Percentiles rank a stretch among this genome's conserved stretches.
phyloP scores from a whole-genome alignment of 163 green algal genomes.

The Botryococcus braunii region DNA sequence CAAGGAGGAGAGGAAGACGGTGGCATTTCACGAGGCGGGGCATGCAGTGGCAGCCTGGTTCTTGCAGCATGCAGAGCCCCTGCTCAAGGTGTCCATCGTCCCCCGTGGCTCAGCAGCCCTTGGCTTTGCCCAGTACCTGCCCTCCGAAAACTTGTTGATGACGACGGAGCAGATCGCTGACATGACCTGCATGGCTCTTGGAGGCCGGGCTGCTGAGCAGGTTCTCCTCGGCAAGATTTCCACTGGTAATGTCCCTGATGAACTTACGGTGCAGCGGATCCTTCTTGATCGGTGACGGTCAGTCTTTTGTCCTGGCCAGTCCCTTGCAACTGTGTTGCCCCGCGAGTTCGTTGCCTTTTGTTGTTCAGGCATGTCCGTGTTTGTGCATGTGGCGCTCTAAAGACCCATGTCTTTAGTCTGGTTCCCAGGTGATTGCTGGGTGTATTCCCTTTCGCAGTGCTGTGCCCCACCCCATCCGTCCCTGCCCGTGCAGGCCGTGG shows the following conservation, averaged over 20 bases:
- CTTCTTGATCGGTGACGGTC: neutral
- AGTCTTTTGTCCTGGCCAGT: neutral
- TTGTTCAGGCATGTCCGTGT: neutral
- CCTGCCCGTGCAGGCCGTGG: too few relatives aligned
- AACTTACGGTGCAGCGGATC: neutral
- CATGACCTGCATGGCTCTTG: constrained; percentile 93
- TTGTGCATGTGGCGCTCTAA: neutral
- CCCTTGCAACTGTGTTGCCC: neutral
- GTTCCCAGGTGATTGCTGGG: too few relatives aligned
- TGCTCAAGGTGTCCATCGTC: constrained; percentile 99
- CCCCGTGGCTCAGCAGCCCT: constrained; percentile 86
- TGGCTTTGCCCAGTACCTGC: constrained; percentile 99
- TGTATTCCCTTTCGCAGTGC: too few relatives aligned
- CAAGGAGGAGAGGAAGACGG: constrained; percentile 81
- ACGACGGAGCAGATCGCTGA: constrained; percentile 93
- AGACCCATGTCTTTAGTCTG: too few relatives aligned
- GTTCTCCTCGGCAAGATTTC: constrained; percentile 93
- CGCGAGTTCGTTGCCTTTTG: neutral
- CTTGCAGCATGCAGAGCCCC: constrained; percentile 91
- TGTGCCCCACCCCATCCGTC: too few relatives aligned
- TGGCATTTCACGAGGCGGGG: constrained; percentile 95
- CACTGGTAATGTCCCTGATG: constrained; percentile 52
- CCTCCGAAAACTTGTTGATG: constrained; percentile 94
- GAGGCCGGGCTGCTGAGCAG: constrained; percentile 89
- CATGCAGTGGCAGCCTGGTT: constrained; percentile 98